Evolutionary conservation across 1,139 yeast species (phyloP), one percentile per base, ranked within the genome.

Genomic region (Diutina rugosa): DNA sequence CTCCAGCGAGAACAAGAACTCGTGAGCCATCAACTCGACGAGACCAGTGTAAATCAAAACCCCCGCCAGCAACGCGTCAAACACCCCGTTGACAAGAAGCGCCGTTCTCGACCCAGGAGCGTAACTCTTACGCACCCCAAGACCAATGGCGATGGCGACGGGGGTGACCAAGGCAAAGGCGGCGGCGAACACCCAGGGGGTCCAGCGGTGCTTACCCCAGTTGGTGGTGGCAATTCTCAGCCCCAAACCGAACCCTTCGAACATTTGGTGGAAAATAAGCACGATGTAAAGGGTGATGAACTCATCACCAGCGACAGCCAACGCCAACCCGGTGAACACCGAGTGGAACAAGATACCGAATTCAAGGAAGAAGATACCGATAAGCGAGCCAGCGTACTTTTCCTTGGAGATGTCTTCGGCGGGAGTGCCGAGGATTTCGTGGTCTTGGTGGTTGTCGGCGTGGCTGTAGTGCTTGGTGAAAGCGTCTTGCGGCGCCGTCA

Each of bases 231-330:
- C 90, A 58, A 90, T 77, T 68, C 97, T 80, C 7, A 96, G 81
- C 56, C 97, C 97, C 63, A 90, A 77, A 63, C 97, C 97, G 57
- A 90, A 76, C 57, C 97, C 97, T 74, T 90, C 97, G 68, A 90
- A 90, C 73, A 87, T 79, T 72, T 90, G 97, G 71, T 90, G 97
- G 80, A 90, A 90, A 2, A 87, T 84, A 57, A 90, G 70, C 18
- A 90, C 97, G 63, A 86, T 79, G 69, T 87, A 90, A 56, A 90
- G 74, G 2, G 90, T 80, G 56, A 74, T 79, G 67, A 89, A 90
- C 67, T 89, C 96, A 18, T 77, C 80, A 41, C 87, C 84, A 14
- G 89, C 78, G 26, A 83, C 83, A 3, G 93, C 90, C 58, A 88
- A 73, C 0, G 91, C 77, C 55, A 88, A 73, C 47, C 96, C 96